Base-by-base conservation (phyloP, 2,329 filamentous ascomycete species). In the Lasiodiplodia sp. region DNA sequence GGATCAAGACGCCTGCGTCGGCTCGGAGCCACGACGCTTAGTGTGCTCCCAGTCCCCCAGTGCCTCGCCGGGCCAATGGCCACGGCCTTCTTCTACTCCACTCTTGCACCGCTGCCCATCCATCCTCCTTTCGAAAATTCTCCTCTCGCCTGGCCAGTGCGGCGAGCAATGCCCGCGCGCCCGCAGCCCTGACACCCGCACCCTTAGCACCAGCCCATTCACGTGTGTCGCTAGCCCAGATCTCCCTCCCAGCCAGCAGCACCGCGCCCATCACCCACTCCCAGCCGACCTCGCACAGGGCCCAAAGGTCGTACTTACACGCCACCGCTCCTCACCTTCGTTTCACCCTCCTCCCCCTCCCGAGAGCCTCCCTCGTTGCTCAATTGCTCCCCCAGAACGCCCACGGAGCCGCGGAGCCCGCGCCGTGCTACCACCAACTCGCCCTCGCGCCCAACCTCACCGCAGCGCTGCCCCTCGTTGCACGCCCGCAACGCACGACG, bases 51-150 rank as follows among this genome's bases (percentile, higher is more conserved):
- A 37, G 55, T 57, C 55, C 55, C 31, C 55, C 55, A 57, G 53
- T 56, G 53, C 53, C 53, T 47, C 37, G 57, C 38, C 57, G 40
- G 58, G 58, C 58, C 58, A 63, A 63, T 63, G 58, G 58, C 58
- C 58, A 63, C 58, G 58, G 40, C 58, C 58, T 49, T 49, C 58
- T 49, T 52, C 28, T 64, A 64, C 60, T 64, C 60, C 60, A 64
- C 60, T 63, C 58, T 64, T 64, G 60, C 60, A 38, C 44, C 44
- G 47, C 60, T 64, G 60, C 60, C 63, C 52, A 53, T 56, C 63
- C 66, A 68, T 68, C 66, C 63, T 68, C 66, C 66, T 68, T 68
- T 68, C 66, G 66, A 68, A 68, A 68, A 68, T 68, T 68, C 66
- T 68, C 66, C 56, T 68, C 55, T 23, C 44, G 34, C 51, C 21